Percentiles rank a stretch among this genome's conserved stretches.
Conservation (phyloP, 805 yeast species). For the Scheffersomyces ergatensis region DNA sequence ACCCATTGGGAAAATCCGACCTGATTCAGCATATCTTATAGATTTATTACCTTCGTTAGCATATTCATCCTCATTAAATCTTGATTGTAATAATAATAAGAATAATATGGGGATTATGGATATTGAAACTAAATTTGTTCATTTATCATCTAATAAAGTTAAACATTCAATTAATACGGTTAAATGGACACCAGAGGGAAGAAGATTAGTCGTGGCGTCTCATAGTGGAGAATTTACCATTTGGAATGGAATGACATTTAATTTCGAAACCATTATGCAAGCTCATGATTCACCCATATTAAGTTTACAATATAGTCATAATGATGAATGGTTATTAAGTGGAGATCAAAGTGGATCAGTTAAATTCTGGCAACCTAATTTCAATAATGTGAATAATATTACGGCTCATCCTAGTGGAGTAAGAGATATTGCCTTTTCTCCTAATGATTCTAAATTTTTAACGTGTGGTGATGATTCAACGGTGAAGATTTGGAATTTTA, state of each 20-base stretch:
- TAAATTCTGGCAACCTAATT: slow-evolving; percentile 97
- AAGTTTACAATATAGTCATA: slow-evolving; percentile 76
- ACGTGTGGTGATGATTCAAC: slow-evolving; percentile 91
- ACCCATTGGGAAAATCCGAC: slow-evolving; percentile 55
- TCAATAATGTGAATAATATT: slow-evolving; percentile 87
- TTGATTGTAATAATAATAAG: slow-evolving; percentile 17
- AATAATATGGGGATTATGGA: slow-evolving; percentile 53
- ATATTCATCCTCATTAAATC: slow-evolving; percentile 37
- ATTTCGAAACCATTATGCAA: slow-evolving; percentile 96
- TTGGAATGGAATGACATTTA: slow-evolving; percentile 95
- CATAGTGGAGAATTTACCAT: slow-evolving; percentile 94
- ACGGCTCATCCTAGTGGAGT: slow-evolving; percentile 76
- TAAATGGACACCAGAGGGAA: slow-evolving; percentile 97
- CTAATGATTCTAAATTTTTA: slow-evolving; percentile 88
- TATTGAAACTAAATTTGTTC: slow-evolving; percentile 78
- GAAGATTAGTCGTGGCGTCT: slow-evolving; percentile 84
- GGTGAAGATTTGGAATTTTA: slow-evolving; percentile 91
- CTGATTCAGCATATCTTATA: slow-evolving; percentile 64
- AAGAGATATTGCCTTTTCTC: slow-evolving; percentile 84
- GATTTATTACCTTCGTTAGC: slow-evolving; percentile 67
- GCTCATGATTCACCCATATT: slow-evolving; percentile 93
- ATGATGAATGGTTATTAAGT: slow-evolving; percentile 90
- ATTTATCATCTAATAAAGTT: slow-evolving; percentile 85
- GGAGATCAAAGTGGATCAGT: slow-evolving; percentile 91
- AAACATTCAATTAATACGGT: slow-evolving; percentile 86